Evolutionary conservation across 1,284 basidiomycete genomes (phyloP).

Genomic region (Mycena sp.): DNA sequence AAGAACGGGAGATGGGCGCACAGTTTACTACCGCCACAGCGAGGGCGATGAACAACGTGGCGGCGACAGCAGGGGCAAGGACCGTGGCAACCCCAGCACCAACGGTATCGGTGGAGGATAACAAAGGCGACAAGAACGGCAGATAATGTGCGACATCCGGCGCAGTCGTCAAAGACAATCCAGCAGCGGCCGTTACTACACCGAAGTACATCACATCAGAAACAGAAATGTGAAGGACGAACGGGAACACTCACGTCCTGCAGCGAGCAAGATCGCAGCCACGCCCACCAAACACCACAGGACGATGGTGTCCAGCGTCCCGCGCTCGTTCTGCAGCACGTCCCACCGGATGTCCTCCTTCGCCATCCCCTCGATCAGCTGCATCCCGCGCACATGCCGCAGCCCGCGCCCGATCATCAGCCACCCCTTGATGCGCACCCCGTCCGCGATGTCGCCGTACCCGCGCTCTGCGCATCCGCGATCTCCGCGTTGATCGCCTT

Average conservation of each 20-base stretch:
- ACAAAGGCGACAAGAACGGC: constrained; percentile 62
- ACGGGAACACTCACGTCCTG: constrained; percentile 63
- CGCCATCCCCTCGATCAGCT: constrained; percentile 78
- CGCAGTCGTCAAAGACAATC: constrained; percentile 70
- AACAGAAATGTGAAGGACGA: constrained; percentile 1
- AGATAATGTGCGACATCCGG: constrained; percentile 79
- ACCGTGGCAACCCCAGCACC: constrained; percentile 71
- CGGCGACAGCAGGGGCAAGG: constrained; percentile 71
- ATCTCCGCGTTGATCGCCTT: constrained; percentile 80
- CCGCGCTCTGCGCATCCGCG: constrained; percentile 67
- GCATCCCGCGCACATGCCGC: constrained; percentile 66
- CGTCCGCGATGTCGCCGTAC: constrained; percentile 77
- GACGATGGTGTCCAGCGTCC: constrained; percentile 50
- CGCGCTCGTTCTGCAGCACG: constrained; percentile 70
- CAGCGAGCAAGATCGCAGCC: constrained; percentile 60
- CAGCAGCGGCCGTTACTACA: constrained; percentile 74
- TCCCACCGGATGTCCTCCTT: constrained; percentile 87
- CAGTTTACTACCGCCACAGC: constrained; percentile 65
- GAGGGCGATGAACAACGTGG: constrained; percentile 64
- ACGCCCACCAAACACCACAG: constrained; percentile 68
- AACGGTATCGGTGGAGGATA: constrained; percentile 39
- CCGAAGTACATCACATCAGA: constrained; percentile 31
- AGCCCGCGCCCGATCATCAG: constrained; percentile 77
- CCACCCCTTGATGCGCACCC: constrained; percentile 77
- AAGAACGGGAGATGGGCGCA: constrained; percentile 47